phyloP scores from a whole-genome alignment of 805 yeast species.

The Teunomyces aglyptinius region DNA sequence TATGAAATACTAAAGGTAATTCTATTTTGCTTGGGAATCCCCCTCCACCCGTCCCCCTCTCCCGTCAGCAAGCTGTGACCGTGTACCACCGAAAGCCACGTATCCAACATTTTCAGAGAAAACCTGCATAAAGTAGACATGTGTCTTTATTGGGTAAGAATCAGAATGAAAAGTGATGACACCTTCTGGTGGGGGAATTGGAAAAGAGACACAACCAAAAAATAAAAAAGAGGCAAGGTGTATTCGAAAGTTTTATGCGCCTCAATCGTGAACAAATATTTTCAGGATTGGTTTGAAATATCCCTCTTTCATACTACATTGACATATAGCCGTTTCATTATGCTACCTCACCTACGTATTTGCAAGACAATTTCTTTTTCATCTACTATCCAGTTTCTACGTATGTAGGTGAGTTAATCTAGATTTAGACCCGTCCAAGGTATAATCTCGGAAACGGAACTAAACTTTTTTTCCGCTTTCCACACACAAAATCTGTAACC shows the following conservation, averaged over 20 bases:
- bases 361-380: not conserved
- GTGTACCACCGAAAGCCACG: not conserved
- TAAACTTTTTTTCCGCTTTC: conserved; percentile 1
- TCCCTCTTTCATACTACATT: not conserved
- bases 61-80: not conserved
- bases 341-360: not conserved
- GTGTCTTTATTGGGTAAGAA: conserved; percentile 1
- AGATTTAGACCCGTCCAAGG: not conserved
- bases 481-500: not conserved
- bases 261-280: conserved; percentile 2
- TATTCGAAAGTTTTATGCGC: not conserved
- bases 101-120: not conserved
- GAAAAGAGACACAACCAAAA: not conserved
- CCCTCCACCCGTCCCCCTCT: no score
- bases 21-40: not conserved
- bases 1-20: conserved; percentile 3
- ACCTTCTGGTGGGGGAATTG: conserved; percentile 2
- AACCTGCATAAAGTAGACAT: not conserved
- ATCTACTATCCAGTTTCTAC: not conserved
- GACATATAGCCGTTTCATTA: conserved; percentile 2
- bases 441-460: conserved; percentile 2
- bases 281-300: not conserved
- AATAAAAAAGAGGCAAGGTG: not conserved
- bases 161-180: conserved; percentile 3
- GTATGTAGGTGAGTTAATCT: not conserved